These are phyloP conservation scores for Clavulina sp. DNA, from an alignment of 768 basidiomycete species.

Conservation along the genomic window DNA sequence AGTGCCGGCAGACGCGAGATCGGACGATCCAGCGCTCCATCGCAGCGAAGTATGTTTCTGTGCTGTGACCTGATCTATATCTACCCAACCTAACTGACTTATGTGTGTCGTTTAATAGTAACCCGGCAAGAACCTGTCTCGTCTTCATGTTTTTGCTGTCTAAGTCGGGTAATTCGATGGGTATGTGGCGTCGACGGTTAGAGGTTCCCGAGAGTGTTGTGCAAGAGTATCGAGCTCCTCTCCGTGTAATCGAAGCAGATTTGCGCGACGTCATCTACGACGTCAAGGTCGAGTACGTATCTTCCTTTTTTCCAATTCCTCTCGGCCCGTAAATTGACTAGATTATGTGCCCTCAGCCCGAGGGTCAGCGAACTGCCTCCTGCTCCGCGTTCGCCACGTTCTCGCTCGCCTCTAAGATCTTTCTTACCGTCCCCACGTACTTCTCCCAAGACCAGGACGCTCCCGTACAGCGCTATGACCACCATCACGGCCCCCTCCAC, in stretches of 20 bases:
- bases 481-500: no score
- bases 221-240: not conserved
- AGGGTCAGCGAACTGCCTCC: no score
- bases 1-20: conserved; percentile 8
- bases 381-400: no score
- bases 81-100: not conserved
- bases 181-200: conserved; percentile 10
- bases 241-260: conserved; percentile 2
- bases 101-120: conserved; percentile 4
- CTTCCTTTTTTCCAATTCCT: no score
- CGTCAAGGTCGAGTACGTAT: conserved; percentile 10
- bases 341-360: no score
- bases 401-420: no score
- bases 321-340: no score
- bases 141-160: conserved; percentile 10
- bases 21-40: conserved; percentile 7
- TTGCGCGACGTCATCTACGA: conserved; percentile 2
- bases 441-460: no score
- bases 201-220: conserved; percentile 6
- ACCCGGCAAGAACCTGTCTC: conserved; percentile 8
- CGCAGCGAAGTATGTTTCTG: conserved; percentile 8
- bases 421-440: no score
- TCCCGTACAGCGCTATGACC: no score
- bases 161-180: conserved; percentile 10
- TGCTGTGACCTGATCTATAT: not conserved